Conservation (phyloP, 2,329 filamentous ascomycete species). For the Aspergillus sp. region DNA sequence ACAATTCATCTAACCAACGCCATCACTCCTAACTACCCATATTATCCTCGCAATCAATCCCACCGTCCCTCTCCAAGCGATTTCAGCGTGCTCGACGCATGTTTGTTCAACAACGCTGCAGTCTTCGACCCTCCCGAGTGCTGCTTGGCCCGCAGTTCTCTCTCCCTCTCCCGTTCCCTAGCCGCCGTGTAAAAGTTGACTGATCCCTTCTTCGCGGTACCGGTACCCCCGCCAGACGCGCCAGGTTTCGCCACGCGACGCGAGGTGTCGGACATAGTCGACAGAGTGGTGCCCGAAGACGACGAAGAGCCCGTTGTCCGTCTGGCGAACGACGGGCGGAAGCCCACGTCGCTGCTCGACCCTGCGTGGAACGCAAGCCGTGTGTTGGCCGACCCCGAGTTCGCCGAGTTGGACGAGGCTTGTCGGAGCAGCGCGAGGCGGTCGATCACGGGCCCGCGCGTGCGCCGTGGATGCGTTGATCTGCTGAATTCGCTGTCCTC, state of each 20-base stretch:
- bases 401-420: slow-evolving; percentile 35
- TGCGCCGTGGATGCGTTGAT: slow-evolving; percentile 29
- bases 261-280: slow-evolving; percentile 14
- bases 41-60: slow-evolving; percentile 23
- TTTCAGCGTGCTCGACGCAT: slow-evolving; percentile 29
- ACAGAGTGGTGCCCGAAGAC: slow-evolving; percentile 12
- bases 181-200: slow-evolving; percentile 49
- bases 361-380: slow-evolving; percentile 27
- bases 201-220: slow-evolving; percentile 49
- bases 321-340: slow-evolving; percentile 23
- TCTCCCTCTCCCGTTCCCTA: slow-evolving; percentile 50
- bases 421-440: slow-evolving; percentile 35
- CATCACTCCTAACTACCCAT: background rate
- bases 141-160: slow-evolving; percentile 42
- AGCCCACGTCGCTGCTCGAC: slow-evolving; percentile 18
- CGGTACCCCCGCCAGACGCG: slow-evolving; percentile 26
- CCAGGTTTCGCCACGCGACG: slow-evolving; percentile 15
- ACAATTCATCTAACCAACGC: slow-evolving; percentile 1
- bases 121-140: slow-evolving; percentile 30
- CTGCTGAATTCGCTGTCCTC: slow-evolving; percentile 16
- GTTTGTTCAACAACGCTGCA: slow-evolving; percentile 30
- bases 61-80: slow-evolving; percentile 31
- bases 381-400: slow-evolving; percentile 13
- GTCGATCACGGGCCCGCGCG: slow-evolving; percentile 35
- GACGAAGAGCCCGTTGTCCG: slow-evolving; percentile 22